Evolutionary conservation across 768 basidiomycete species (phyloP).

Genomic region (Tulasnella sp.): DNA sequence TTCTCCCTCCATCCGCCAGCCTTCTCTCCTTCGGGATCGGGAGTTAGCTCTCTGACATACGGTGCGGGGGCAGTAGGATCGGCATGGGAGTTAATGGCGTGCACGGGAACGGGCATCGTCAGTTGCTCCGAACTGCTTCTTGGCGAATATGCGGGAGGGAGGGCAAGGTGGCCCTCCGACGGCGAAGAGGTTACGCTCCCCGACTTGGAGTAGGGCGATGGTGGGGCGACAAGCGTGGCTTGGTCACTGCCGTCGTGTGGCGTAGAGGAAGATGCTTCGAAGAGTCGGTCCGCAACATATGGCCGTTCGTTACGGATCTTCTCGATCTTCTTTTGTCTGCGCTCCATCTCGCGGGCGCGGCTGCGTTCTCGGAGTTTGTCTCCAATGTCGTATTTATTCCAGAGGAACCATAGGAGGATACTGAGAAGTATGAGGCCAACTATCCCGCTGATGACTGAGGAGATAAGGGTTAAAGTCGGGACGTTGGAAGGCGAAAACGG

Average conservation of each 20-base stretch:
- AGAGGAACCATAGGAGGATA: background rate
- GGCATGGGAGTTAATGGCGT: background rate
- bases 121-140: background rate
- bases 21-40: background rate
- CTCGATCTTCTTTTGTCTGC: background rate
- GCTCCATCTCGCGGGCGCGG: background rate
- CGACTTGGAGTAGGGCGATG: background rate
- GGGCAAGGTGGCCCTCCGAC: background rate
- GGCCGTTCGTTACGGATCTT: background rate
- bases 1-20: conserved; percentile 7
- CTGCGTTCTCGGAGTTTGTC: background rate
- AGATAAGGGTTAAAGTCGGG: background rate
- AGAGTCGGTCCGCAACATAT: background rate
- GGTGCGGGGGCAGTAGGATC: background rate
- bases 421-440: background rate
- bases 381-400: background rate
- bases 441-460: background rate
- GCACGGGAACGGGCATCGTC: background rate
- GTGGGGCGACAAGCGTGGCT: background rate
- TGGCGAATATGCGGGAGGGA: background rate
- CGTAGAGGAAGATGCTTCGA: background rate
- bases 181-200: background rate
- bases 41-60: background rate
- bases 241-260: background rate
- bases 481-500: background rate